Conservation (phyloP, 1,284 basidiomycete genomes). For the Ganoderma resinaceum region DNA sequence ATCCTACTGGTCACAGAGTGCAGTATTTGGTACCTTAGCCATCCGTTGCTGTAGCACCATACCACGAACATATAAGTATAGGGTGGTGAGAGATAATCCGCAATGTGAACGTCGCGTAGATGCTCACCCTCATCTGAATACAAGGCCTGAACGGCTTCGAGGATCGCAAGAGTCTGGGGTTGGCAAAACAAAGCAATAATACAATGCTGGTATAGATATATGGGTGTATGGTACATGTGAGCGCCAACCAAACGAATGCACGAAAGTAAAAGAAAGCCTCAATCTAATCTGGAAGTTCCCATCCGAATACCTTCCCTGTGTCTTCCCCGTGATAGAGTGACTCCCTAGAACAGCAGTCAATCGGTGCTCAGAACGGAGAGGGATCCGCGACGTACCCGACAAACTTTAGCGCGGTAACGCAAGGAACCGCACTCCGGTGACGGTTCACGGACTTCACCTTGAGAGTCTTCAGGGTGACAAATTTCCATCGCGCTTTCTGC, state of each 20-base stretch:
- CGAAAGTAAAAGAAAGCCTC: conserved; percentile 4
- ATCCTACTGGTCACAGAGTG: no score
- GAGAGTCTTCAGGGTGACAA: conserved; percentile 69
- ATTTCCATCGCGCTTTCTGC: conserved; percentile 74
- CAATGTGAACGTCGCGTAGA: neutral
- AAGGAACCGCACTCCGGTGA: conserved; percentile 42
- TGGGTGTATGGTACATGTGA: conserved; percentile 22
- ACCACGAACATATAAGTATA: neutral
- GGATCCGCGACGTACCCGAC: conserved; percentile 60
- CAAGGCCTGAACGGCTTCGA: neutral
- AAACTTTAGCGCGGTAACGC: conserved; percentile 73
- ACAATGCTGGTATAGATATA: conserved; percentile 22
- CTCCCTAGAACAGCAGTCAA: conserved; percentile 49
- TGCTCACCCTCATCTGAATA: neutral
- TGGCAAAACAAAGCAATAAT: neutral
- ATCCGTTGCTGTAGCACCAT: no score
- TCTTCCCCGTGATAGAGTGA: conserved; percentile 71
- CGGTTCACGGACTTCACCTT: conserved; percentile 51
- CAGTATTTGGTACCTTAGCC: no score
- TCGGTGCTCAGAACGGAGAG: neutral
- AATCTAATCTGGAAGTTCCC: conserved; percentile 69
- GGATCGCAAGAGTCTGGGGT: neutral
- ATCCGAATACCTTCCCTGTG: conserved; percentile 66
- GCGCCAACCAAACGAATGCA: conserved; percentile 14
- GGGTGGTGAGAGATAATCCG: neutral